phyloP scores from a whole-genome alignment of 2,329 filamentous ascomycete genomes.

The Aspergillus awamori region DNA sequence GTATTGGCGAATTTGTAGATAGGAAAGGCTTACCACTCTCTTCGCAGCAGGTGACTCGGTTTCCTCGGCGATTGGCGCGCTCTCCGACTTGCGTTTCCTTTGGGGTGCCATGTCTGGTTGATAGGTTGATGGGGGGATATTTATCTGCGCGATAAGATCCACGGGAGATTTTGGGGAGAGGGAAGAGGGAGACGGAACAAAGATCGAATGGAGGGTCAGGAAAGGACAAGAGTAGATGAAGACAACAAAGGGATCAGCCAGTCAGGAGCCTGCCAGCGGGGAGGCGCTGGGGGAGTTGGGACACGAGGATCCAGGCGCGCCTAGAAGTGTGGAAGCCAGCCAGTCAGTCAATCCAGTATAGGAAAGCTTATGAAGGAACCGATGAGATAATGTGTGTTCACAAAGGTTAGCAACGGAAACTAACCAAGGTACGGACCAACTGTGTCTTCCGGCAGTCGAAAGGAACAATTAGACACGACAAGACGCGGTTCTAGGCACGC shows the following conservation, averaged over 20 bases:
- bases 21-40: constrained; percentile 20
- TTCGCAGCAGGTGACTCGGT: constrained; percentile 27
- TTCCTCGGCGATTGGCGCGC: constrained; percentile 24
- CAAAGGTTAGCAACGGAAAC: not conserved
- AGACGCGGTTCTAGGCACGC: not conserved
- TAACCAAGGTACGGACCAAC: not conserved
- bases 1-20: not conserved
- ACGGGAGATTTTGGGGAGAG: constrained; percentile 2
- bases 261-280: constrained; percentile 13
- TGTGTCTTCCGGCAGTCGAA: not conserved
- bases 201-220: constrained; percentile 4
- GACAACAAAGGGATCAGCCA: constrained; percentile 5
- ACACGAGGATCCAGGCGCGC: constrained; percentile 17
- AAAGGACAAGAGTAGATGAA: constrained; percentile 8
- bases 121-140: constrained; percentile 3
- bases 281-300: constrained; percentile 1
- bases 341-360: not conserved
- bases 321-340: constrained; percentile 8
- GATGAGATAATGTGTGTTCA: not conserved
- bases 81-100: constrained; percentile 34
- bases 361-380: not conserved
- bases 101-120: constrained; percentile 15
- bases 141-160: constrained; percentile 5
- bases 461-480: not conserved
- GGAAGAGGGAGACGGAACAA: constrained; percentile 3